These are phyloP conservation scores for Terfezia boudieri DNA, from an alignment of 495 filamentous ascomycete species.

Conservation along the genomic window DNA sequence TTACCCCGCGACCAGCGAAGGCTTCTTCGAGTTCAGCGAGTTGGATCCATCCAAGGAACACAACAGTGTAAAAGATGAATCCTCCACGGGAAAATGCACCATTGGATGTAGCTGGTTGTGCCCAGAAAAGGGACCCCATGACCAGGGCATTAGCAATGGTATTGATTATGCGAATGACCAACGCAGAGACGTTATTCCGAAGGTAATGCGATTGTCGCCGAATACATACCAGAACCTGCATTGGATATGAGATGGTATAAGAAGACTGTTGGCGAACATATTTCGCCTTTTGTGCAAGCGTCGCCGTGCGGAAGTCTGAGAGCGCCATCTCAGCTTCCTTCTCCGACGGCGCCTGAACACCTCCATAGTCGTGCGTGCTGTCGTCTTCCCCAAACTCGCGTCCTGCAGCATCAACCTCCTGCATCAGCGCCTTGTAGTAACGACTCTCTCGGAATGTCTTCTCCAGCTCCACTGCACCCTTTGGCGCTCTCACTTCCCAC, in stretches of 20 bases:
- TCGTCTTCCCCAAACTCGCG: constrained; percentile 22
- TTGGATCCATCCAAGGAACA: constrained; percentile 58
- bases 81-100: constrained; percentile 50
- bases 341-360: too few species aligned
- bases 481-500: constrained; percentile 39
- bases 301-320: constrained; percentile 43
- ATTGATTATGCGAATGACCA: background rate
- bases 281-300: constrained; percentile 39
- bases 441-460: constrained; percentile 29
- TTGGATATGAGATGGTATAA: constrained; percentile 46
- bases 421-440: constrained; percentile 18
- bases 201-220: constrained; percentile 14
- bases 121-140: constrained; percentile 15
- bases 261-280: constrained; percentile 42
- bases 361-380: too few species aligned
- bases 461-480: constrained; percentile 42
- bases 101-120: constrained; percentile 35
- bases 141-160: background rate
- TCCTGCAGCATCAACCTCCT: constrained; percentile 36
- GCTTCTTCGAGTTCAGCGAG: constrained; percentile 49
- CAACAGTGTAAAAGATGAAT: constrained; percentile 47
- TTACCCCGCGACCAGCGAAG: constrained; percentile 38
- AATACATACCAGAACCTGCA: constrained; percentile 46
- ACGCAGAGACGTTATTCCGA: background rate
- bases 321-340: constrained; percentile 29